Base-by-base conservation (phyloP, 73 alveolate genomes). In the Breviolum minutum region DNA sequence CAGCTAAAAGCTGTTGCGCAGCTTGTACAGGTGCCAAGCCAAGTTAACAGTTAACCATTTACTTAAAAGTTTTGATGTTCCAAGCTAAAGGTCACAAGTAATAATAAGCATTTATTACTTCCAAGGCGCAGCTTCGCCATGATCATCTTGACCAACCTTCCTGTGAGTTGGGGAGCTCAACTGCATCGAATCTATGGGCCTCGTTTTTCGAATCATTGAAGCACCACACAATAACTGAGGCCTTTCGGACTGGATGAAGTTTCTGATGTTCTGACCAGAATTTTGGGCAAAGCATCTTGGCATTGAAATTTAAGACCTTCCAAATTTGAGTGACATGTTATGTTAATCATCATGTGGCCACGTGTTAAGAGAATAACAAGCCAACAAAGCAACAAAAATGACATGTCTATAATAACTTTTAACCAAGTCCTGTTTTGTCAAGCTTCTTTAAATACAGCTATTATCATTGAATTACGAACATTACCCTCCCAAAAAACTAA, bases 41-140 rank as follows among this genome's bases (percentile, higher is more conserved):
- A 74, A 24, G 19, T n/a, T n/a, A 1, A 12, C 64, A 24, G 19
- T n/a, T n/a, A 1, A 12, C 64, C 48, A 22, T 19, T 48, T 22
- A 1, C 87, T 32, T 30, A 26, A 69, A 14, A 62, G 6, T 66
- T 63, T 16, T 26, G 63, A 12, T 63, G 40, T 16, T 84, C 13
- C 85, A 76, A 24, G 48, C 17, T 76, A 40, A 12, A 24, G 63
- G 60, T 74, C 85, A 20, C 29, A 40, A 40, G 54, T 26, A 20
- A 9, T 14, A 20, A 13, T 10, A 9, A 17, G 85, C 54, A 26
- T 9, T 10, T 13, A 7, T 60, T 8, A 26, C 64, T 12, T 27
- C 64, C 24, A 40, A 63, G 83, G 95, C 84, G 26, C 79, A 87
- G 64, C 84, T 68, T 29, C 95, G 79, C 26, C 84, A 87, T 70